phyloP scores from a whole-genome alignment of 148 eudicot genomes.

The Camellia lanceoleosa region DNA sequence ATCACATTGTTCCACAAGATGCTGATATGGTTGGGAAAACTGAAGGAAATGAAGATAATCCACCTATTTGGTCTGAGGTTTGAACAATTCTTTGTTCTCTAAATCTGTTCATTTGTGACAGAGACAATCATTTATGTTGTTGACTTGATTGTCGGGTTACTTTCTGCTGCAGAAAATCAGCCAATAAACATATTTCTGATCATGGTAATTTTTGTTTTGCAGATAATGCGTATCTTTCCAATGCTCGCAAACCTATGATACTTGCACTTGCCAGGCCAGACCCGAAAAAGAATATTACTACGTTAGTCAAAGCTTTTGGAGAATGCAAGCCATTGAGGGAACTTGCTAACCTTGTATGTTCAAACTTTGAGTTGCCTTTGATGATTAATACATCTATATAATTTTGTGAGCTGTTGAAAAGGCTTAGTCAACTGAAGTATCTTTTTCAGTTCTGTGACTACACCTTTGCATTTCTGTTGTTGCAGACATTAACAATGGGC shows the following conservation, averaged over 20 bases:
- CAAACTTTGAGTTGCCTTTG: slow-evolving; percentile 1
- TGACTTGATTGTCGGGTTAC: slow-evolving; percentile 2
- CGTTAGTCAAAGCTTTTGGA: slow-evolving; percentile 91
- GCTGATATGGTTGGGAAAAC: slow-evolving; percentile 77
- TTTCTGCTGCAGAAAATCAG: slow-evolving; percentile 1
- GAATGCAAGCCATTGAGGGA: slow-evolving; percentile 86
- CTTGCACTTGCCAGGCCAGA: slow-evolving; percentile 97
- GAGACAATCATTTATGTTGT: background rate
- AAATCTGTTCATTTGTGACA: background rate
- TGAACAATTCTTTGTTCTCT: slow-evolving; percentile 1
- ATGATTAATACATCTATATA: background rate
- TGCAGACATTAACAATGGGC: slow-evolving; percentile 90
- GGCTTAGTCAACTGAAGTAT: background rate
- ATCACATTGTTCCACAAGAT: slow-evolving; percentile 91
- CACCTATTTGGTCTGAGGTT: slow-evolving; percentile 77
- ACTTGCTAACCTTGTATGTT: slow-evolving; percentile 75
- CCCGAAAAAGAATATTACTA: slow-evolving; percentile 83
- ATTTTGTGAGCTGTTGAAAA: slow-evolving; percentile 2
- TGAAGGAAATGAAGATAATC: slow-evolving; percentile 60
- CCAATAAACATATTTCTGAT: background rate
- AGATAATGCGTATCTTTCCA: slow-evolving; percentile 95
- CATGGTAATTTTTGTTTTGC: slow-evolving; percentile 15
- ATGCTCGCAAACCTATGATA: slow-evolving; percentile 91
- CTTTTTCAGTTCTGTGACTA: background rate
- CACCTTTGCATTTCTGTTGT: slow-evolving; percentile 7